Base-by-base conservation (phyloP, 2,329 filamentous ascomycete genomes). In the Sclerotinia glacialis region DNA sequence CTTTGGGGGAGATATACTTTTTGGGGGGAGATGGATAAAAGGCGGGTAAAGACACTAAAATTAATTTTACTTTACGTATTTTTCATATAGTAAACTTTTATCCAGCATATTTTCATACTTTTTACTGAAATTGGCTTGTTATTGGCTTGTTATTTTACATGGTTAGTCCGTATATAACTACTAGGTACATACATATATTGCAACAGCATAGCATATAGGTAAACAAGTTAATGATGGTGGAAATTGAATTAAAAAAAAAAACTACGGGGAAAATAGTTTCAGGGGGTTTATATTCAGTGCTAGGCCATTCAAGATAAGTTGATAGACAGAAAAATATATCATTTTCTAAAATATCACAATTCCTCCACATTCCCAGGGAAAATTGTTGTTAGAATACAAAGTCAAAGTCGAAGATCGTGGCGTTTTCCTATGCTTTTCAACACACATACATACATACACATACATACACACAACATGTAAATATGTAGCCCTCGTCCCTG, bases 371-470 rank as follows among this genome's bases (percentile, higher is more conserved):
- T 37, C 28, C 44, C 56, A 37, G 18, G 21, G 18, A 31, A 16
- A 49, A 37, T 37, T 16, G 12, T 23, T 16, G 26, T 23, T 23
- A 34, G 37, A 21, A 58, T 47, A 47, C 42, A 28, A 47, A 47
- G n/a, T 37, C n/a, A n/a, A n/a, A n/a, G 56, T 47, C n/a, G n/a
- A 60, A 60, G 56, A 37, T 60, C 6, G 28, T 60, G 56, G 56
- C 56, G 28, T 23, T 60, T 59, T 34, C 21, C 42, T 37, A 11
- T 60, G 21, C 28, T 47, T 59, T 44, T n/a, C 12, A 31, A 18
- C 21, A 4, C 3, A 4, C 9, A 21, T 28, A 4, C 3, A 4
- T 5, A 21, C 52, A 54, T 28, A 4, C 3, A 4, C 9, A 21
- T 28, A 4, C 3, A 4, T 28, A 4, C 3, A 4, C 9, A 21